phyloP scores from a whole-genome alignment of 805 yeast species.

The Schwanniomyces pseudopolymorphus region DNA sequence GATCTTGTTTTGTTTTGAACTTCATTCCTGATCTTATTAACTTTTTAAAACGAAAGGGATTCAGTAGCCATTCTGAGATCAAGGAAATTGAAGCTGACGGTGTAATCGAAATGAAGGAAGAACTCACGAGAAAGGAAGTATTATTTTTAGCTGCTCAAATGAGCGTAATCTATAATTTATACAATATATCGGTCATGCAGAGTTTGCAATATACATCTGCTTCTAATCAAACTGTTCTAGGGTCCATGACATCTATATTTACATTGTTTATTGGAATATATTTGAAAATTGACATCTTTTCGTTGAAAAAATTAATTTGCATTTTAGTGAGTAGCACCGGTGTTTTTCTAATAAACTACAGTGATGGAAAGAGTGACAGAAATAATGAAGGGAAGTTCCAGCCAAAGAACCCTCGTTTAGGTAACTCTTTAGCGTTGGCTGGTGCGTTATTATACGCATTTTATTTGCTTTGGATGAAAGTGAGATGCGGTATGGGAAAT shows the following conservation, averaged over 20 bases:
- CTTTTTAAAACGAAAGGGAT: background rate
- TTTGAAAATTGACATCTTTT: conserved; percentile 41
- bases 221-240: conserved; percentile 50
- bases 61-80: background rate
- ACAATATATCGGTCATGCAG: conserved; percentile 40
- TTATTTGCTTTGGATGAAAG: conserved; percentile 43
- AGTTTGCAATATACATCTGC: conserved; percentile 51
- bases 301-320: conserved; percentile 41
- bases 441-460: conserved; percentile 50
- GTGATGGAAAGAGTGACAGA: conserved; percentile 22
- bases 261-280: conserved; percentile 45
- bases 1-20: conserved; percentile 46
- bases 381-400: conserved; percentile 18
- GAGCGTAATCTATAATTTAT: conserved; percentile 40
- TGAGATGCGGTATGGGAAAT: conserved; percentile 44
- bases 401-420: conserved; percentile 42
- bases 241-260: conserved; percentile 52
- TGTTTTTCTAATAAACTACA: conserved; percentile 43
- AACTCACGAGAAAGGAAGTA: conserved; percentile 30
- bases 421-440: conserved; percentile 43
- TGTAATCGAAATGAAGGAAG: conserved; percentile 7
- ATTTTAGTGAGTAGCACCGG: conserved; percentile 47
- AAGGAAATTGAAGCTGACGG: conserved; percentile 1
- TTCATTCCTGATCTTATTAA: conserved; percentile 36
- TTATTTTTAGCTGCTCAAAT: conserved; percentile 36